A percentile compares a stretch with the other conserved stretches of the same genome.
Conservation (phyloP, 2,329 filamentous ascomycete genomes). For the Ploettnerulaceae sp. region DNA sequence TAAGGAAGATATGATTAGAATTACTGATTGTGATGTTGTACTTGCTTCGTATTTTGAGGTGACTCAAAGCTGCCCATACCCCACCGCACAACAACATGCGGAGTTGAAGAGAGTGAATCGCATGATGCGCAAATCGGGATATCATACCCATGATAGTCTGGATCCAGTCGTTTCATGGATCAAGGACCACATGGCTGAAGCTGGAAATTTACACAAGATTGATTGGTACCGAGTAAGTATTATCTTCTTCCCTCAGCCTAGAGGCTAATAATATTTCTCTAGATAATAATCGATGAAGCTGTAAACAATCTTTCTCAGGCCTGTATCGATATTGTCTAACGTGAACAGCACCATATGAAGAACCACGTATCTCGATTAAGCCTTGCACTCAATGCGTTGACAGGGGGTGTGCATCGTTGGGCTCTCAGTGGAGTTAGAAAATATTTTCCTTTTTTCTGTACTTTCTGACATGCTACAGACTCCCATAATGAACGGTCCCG, state of each 20-base stretch:
- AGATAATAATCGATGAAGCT: slow-evolving; percentile 49
- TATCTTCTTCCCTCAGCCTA: background rate
- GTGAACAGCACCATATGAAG: slow-evolving; percentile 42
- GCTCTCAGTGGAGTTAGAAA: slow-evolving; percentile 17
- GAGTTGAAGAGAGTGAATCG: too few species aligned
- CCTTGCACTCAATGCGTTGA: slow-evolving; percentile 36
- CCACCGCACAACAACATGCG: too few species aligned
- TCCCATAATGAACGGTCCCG: slow-evolving; percentile 15
- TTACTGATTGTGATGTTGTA: too few species aligned
- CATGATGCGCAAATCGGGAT: too few species aligned
- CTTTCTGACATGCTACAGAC: slow-evolving; percentile 10
- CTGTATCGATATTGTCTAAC: background rate
- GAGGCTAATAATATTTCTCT: background rate
- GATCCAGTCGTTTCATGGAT: too few species aligned
- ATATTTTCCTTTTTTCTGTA: background rate
- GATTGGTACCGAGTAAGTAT: slow-evolving; percentile 39
- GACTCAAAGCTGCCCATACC: too few species aligned
- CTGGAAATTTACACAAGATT: too few species aligned
- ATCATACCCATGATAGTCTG: too few species aligned
- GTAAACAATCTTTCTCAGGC: slow-evolving; percentile 1
- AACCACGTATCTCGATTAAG: slow-evolving; percentile 38
- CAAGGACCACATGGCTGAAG: too few species aligned
- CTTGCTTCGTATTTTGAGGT: too few species aligned
- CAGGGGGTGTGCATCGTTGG: slow-evolving; percentile 15
- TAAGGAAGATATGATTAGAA: too few species aligned